phyloP scores from a whole-genome alignment of 768 basidiomycete species.

The Trametes coccinea region DNA sequence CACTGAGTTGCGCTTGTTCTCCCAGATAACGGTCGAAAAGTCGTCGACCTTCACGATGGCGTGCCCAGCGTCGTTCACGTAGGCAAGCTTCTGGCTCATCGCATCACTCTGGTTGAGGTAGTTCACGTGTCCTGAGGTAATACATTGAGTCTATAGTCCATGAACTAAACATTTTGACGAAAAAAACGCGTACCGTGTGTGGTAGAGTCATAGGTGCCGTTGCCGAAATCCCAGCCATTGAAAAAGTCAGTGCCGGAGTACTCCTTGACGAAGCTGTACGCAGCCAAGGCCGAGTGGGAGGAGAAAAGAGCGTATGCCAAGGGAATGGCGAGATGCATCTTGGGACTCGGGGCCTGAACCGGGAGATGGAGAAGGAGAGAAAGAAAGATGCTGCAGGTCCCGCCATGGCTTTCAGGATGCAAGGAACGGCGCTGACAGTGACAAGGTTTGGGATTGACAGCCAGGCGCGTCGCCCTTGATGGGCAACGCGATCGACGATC shows the following conservation, averaged over 20 bases:
- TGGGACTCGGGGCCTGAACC: not conserved
- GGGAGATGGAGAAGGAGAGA: not conserved
- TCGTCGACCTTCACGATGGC: slow-evolving; percentile 79
- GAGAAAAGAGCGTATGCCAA: slow-evolving; percentile 17
- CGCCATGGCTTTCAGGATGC: too few species aligned
- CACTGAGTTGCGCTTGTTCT: slow-evolving; percentile 64
- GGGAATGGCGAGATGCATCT: slow-evolving; percentile 7
- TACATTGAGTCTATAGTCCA: slow-evolving; percentile 28
- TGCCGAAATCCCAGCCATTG: slow-evolving; percentile 43
- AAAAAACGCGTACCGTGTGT: slow-evolving; percentile 30
- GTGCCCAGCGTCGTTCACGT: slow-evolving; percentile 57
- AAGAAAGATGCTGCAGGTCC: not conserved
- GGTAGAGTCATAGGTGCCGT: slow-evolving; percentile 38
- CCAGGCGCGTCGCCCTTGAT: too few species aligned
- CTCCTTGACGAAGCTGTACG: slow-evolving; percentile 31
- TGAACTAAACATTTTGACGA: too few species aligned
- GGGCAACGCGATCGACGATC: too few species aligned
- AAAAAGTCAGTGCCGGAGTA: slow-evolving; percentile 45
- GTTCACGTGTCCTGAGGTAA: slow-evolving; percentile 61
- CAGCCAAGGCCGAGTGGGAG: slow-evolving; percentile 3
- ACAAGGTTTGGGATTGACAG: too few species aligned
- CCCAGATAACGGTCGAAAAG: slow-evolving; percentile 49
- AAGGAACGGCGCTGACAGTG: too few species aligned
- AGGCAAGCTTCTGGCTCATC: slow-evolving; percentile 51
- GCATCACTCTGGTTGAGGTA: slow-evolving; percentile 53